Evolutionary conservation across 768 basidiomycete genomes (phyloP).

Genomic region (Panellus pusillus): DNA sequence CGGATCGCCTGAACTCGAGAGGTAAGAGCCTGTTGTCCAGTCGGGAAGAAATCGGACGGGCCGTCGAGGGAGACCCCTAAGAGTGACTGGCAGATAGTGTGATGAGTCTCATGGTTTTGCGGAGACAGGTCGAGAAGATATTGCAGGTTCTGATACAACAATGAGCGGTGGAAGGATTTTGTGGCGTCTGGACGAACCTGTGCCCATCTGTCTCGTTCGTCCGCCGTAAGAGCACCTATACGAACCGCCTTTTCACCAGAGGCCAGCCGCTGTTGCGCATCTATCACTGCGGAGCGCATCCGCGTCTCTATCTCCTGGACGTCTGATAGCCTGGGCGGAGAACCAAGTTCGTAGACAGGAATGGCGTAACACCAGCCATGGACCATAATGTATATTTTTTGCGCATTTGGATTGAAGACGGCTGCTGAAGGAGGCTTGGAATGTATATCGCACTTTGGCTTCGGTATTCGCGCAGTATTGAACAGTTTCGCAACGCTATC

Average conservation of each 20-base stretch:
- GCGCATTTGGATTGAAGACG: constrained; percentile 41
- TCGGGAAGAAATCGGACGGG: constrained; percentile 41
- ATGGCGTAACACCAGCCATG: constrained; percentile 82
- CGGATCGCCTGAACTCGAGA: constrained; percentile 77
- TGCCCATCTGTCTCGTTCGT: constrained; percentile 82
- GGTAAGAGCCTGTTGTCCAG: constrained; percentile 47
- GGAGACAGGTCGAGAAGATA: constrained; percentile 68
- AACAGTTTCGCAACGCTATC: constrained; percentile 63
- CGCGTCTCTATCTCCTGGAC: constrained; percentile 43
- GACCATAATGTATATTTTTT: constrained; percentile 66
- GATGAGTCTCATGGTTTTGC: constrained; percentile 57
- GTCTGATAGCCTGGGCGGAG: constrained; percentile 31
- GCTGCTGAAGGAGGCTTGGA: constrained; percentile 46
- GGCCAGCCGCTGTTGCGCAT: constrained; percentile 53
- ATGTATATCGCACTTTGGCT: constrained; percentile 61
- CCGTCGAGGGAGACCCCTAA: constrained; percentile 83
- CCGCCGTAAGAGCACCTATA: constrained; percentile 74
- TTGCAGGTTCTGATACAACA: constrained; percentile 59
- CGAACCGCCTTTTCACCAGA: constrained; percentile 57
- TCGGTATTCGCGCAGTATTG: constrained; percentile 77
- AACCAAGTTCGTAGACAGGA: constrained; percentile 52
- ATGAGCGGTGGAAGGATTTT: neutral
- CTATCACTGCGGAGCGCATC: constrained; percentile 49
- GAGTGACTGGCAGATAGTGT: constrained; percentile 69
- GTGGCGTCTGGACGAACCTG: constrained; percentile 42